Base-by-base conservation (phyloP, 345 rosid species). In the Populus euphratica region DNA sequence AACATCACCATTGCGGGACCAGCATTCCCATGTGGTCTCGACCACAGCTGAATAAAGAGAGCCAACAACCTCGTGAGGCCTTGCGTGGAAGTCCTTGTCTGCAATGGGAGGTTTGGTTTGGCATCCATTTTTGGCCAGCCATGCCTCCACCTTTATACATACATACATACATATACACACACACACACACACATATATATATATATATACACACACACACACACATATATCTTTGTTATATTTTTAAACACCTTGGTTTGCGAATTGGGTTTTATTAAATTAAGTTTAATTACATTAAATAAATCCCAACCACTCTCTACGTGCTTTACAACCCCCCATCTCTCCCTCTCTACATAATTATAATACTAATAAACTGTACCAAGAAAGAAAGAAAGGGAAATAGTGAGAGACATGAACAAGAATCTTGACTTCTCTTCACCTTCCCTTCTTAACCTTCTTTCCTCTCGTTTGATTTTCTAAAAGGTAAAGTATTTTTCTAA, bases 401-500 rank as follows among this genome's bases (percentile, higher is more conserved):
- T n/a, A 69, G 16, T n/a, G 41, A 59, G 76, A 47, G 79, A 49
- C 77, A 74, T 78, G 82, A 39, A 68, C 72, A 73, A 44, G 23
- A 64, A 56, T 52, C 77, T 70, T 62, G 68, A 41, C 78, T 70
- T 41, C 47, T 70, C 50, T 39, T 73, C 79, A 12, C 50, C 78
- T 20, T 70, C 44, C 73, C 27, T 43, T 25, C 52, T 20, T 68
- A 21, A 54, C 27, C 73, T 25, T 27, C 35, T 80, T 50, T 65
- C 67, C 62, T 35, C 73, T 70, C 72, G 52, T 69, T 43, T 39
- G 59, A 31, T 73, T 44, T 68, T 70, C 83, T 83, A 41, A 83
- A 81, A 83, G 84, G 88, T 78, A 50, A 68, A 41, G 18, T 36
- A 65, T 52, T 29, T 50, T 66, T 25, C 11, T 20, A n/a, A 31